phyloP scores from a whole-genome alignment of 2,329 filamentous ascomycete genomes.

The Botrytis byssoidea region DNA sequence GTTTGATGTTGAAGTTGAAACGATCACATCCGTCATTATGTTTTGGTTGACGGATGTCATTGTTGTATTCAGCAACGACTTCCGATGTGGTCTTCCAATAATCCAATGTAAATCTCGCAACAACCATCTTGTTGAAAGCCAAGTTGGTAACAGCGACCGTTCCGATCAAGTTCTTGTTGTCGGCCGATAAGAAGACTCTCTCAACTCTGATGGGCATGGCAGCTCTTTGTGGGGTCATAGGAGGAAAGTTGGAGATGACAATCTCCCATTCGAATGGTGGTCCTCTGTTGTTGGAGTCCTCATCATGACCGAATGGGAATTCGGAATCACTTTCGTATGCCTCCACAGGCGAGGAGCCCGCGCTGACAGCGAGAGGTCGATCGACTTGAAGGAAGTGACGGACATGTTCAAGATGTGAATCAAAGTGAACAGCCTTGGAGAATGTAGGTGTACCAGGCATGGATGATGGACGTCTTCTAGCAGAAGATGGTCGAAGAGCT shows the following conservation, averaged over 20 bases:
- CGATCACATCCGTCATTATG: conserved; percentile 71
- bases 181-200: conserved; percentile 78
- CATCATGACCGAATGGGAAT: conserved; percentile 71
- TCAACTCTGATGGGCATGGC: conserved; percentile 75
- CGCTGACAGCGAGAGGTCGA: conserved; percentile 91
- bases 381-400: conserved; percentile 94
- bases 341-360: conserved; percentile 87
- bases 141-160: conserved; percentile 83
- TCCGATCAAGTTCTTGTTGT: conserved; percentile 84
- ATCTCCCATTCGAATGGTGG: conserved; percentile 82
- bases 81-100: conserved; percentile 99
- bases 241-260: conserved; percentile 77
- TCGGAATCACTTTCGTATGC: conserved; percentile 83
- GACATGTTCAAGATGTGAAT: conserved; percentile 93
- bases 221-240: conserved; percentile 61
- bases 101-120: conserved; percentile 93
- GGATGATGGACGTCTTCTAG: conserved; percentile 80
- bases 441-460: conserved; percentile 98
- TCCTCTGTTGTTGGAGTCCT: conserved; percentile 39
- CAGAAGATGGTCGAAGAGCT: conserved; percentile 74
- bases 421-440: conserved; percentile 97
- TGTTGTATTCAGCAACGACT: conserved; percentile 81
- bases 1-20: conserved; percentile 91
- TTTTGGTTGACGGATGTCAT: conserved; percentile 69
- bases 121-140: conserved; percentile 82